A percentile compares a stretch with the other conserved stretches of the same genome.
Conservation (phyloP, 345 rosid genomes). For the Mercurialis annua region DNA sequence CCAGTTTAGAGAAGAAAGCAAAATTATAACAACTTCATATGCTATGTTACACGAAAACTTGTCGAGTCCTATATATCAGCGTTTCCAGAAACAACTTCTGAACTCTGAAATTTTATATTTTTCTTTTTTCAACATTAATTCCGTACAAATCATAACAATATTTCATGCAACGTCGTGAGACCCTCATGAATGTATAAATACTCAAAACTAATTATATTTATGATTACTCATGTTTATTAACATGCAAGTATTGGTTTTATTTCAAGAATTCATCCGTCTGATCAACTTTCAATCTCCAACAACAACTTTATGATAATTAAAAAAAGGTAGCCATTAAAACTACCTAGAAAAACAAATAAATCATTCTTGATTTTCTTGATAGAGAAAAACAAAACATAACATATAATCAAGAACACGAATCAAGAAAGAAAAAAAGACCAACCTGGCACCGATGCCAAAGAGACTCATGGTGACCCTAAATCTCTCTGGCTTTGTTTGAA, state of each 20-base stretch:
- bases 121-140: too few species aligned
- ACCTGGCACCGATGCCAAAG: slow-evolving; percentile 57
- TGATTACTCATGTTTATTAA: too few species aligned
- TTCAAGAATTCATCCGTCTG: too few species aligned
- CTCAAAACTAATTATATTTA: too few species aligned
- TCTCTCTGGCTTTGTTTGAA: not conserved
- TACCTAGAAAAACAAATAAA: not conserved
- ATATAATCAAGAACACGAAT: not conserved
- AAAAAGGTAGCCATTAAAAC: not conserved
- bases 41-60: not conserved
- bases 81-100: too few species aligned
- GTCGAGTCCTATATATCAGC: too few species aligned
- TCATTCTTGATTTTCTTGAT: too few species aligned
- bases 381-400: not conserved
- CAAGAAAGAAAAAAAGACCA: not conserved
- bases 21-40: too few species aligned
- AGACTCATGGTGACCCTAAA: slow-evolving; percentile 39
- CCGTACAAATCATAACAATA: too few species aligned
- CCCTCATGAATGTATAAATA: not conserved
- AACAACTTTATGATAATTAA: not conserved
- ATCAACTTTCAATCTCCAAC: too few species aligned
- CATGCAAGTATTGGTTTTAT: too few species aligned
- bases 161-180: not conserved
- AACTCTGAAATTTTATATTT: too few species aligned
- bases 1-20: not conserved